Conservation (phyloP, 2,329 filamentous ascomycete genomes). For the Apiospora arundinis region DNA sequence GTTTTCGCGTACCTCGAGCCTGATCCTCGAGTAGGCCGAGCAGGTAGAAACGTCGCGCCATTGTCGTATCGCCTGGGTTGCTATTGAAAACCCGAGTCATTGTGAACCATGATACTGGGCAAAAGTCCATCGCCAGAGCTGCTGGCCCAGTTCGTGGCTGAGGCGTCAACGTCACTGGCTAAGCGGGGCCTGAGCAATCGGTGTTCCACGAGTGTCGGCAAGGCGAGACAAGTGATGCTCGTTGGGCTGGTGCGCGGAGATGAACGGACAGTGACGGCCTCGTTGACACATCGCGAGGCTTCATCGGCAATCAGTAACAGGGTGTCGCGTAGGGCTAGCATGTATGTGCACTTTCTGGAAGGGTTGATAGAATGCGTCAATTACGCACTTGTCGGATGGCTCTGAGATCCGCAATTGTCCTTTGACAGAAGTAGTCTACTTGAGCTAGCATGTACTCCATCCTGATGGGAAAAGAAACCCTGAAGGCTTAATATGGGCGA, state of each 20-base stretch:
- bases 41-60: neutral
- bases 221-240: neutral
- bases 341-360: slow-evolving; percentile 9
- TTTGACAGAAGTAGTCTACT: too few species aligned
- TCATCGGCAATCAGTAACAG: neutral
- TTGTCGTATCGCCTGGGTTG: neutral
- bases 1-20: neutral
- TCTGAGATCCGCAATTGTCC: neutral
- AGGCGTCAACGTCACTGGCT: neutral
- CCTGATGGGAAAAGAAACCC: neutral
- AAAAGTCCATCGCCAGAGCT: neutral
- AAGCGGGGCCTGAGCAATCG: neutral
- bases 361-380: slow-evolving; percentile 3
- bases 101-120: neutral
- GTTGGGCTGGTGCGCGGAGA: neutral
- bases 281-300: neutral
- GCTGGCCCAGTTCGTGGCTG: neutral
- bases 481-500: slow-evolving; percentile 16
- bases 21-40: neutral
- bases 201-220: neutral
- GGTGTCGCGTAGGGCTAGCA: slow-evolving; percentile 6
- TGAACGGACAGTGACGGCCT: neutral
- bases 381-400: neutral
- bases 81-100: neutral
- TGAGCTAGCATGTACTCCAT: neutral